Evolutionary conservation across 1,284 basidiomycete species (phyloP).

Genomic region (Melampsora americana): DNA sequence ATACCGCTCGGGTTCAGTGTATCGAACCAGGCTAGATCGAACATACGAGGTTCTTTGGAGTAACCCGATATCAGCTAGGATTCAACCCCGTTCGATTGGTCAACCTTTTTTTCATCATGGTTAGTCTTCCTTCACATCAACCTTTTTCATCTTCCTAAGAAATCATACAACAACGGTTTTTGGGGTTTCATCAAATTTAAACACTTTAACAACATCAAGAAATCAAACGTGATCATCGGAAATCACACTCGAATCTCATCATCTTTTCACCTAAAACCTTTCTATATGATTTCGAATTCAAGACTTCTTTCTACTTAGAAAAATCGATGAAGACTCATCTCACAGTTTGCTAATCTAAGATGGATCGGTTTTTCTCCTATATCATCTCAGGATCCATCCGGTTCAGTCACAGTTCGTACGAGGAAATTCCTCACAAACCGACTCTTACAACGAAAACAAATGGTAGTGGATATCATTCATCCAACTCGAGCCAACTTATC

Average conservation of each 20-base stretch:
- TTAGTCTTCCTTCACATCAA: background rate
- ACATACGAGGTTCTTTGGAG: background rate
- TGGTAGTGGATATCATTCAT: conserved; percentile 92
- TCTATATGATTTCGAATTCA: no score
- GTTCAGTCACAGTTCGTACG: conserved; percentile 93
- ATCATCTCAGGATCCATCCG: conserved; percentile 65
- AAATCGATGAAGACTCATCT: no score
- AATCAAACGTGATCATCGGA: no score
- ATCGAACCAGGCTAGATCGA: background rate
- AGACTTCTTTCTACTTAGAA: no score
- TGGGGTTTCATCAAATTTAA: no score
- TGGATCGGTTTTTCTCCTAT: background rate
- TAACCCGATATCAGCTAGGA: background rate
- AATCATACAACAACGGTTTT: no score
- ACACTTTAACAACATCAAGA: no score
- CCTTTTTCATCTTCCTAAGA: no score
- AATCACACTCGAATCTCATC: no score
- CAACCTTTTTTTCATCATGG: background rate
- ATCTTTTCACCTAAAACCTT: no score
- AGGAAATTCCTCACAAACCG: conserved; percentile 99
- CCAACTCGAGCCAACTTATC: conserved; percentile 92
- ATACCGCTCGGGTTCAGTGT: background rate
- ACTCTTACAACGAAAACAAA: conserved; percentile 80
- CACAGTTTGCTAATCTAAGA: no score
- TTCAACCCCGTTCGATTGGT: background rate